These are phyloP conservation scores for Berberis thunbergii DNA, from an alignment of 164 flowering plant genomes.

Conservation along the genomic window DNA sequence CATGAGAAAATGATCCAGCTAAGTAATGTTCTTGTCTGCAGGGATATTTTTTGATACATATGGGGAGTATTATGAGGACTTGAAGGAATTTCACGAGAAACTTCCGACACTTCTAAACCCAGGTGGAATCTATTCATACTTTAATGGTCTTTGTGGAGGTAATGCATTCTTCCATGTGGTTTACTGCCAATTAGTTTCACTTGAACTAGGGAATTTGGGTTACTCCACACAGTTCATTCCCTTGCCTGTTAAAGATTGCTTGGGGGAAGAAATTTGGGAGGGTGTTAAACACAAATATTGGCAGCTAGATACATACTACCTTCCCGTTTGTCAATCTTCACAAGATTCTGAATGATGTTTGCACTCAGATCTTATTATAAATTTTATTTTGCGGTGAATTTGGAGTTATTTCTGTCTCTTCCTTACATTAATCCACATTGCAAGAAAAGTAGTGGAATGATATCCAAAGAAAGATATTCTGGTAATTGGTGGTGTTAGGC, in stretches of 20 bases:
- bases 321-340: slow-evolving; percentile 78
- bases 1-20: too few species aligned
- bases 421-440: background rate
- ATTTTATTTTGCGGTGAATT: background rate
- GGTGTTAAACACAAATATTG: slow-evolving; percentile 96
- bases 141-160: slow-evolving; percentile 94
- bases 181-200: slow-evolving; percentile 79
- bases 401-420: background rate
- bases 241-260: slow-evolving; percentile 88
- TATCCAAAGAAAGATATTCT: too few species aligned
- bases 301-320: slow-evolving; percentile 95
- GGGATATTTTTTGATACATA: slow-evolving; percentile 97
- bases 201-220: slow-evolving; percentile 80
- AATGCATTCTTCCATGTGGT: slow-evolving; percentile 97
- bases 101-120: slow-evolving; percentile 78
- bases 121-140: slow-evolving; percentile 83
- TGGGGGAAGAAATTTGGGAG: slow-evolving; percentile 81
- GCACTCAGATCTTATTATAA: background rate
- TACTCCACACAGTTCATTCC: slow-evolving; percentile 81
- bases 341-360: slow-evolving; percentile 53
- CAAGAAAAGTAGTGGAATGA: background rate
- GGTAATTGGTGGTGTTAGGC: too few species aligned
- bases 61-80: slow-evolving; percentile 92
- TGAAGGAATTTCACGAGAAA: slow-evolving; percentile 87
- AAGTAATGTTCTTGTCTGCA: slow-evolving; percentile 15